Percentiles rank a stretch among this genome's conserved stretches.
Conservation (phyloP, 169 alveolate genomes). For the Plasmodium yoelii region DNA sequence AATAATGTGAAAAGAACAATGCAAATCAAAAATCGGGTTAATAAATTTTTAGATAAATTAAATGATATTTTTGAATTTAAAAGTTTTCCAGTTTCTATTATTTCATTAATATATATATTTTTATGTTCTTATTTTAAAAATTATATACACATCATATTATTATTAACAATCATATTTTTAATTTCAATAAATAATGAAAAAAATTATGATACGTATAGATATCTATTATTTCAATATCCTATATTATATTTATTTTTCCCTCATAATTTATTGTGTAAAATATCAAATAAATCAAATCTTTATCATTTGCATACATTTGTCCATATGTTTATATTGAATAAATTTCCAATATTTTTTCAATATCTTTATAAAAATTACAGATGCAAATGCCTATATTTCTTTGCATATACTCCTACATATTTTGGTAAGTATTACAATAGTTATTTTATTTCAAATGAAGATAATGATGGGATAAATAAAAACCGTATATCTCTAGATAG, state of each 20-base stretch:
- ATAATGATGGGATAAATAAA: constrained; percentile 5
- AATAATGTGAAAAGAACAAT: constrained; percentile 59
- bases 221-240: constrained; percentile 48
- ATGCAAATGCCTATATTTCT: constrained; percentile 48
- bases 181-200: constrained; percentile 47
- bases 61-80: constrained; percentile 62
- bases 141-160: constrained; percentile 44
- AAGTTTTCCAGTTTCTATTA: constrained; percentile 42
- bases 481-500: constrained; percentile 2
- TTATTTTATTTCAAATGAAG: constrained; percentile 1
- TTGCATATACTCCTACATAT: constrained; percentile 61
- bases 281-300: constrained; percentile 46
- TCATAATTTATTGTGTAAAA: constrained; percentile 44
- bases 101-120: constrained; percentile 46
- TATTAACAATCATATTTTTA: constrained; percentile 34
- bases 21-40: constrained; percentile 63
- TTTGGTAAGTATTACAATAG: constrained; percentile 35
- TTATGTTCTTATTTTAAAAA: constrained; percentile 63
- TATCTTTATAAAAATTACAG: constrained; percentile 56
- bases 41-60: constrained; percentile 22
- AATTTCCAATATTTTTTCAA: constrained; percentile 59
- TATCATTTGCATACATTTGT: constrained; percentile 67
- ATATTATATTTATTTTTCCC: constrained; percentile 62
- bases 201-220: constrained; percentile 52
- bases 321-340: constrained; percentile 51